Evolutionary conservation across 805 yeast species (phyloP), one percentile per base, ranked within the genome.

Genomic region (Barnettozyma populi): DNA sequence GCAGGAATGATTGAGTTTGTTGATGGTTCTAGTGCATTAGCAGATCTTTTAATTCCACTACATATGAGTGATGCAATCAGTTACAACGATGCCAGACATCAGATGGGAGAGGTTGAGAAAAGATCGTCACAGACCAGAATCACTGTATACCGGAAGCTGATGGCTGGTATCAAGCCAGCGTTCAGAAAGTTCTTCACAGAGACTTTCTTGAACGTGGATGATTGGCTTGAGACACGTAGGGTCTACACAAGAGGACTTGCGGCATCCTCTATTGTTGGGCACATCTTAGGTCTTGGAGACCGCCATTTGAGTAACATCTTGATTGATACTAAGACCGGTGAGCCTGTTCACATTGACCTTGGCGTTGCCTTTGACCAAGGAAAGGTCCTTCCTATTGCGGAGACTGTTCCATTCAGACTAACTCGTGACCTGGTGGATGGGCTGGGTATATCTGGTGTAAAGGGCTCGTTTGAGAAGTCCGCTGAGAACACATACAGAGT

Each of bases 321-420:
- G 41, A 61, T 94, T n/a, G 97, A 94, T 63, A 72, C 73, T 43
- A 59, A 63, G n/a, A 75, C 87, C 0, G 98, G 98, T 0, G 97
- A 90, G 57, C 95, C 97, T 0, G 82, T 94, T 23, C 99, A 95
- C 62, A 95, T 94, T 55, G 99, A 94, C 64, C 69, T 94, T 16
- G 99, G 99, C 0, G 90, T 94, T 40, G 95, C 98, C 0, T 94
- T 94, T 69, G 99, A 94, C 63, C 97, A 90, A 59, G 99, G 98
- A 0, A 82, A 78, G 56, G 67, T 81, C 13, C 69, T 94, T 36
- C 84, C 92, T 0, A 78, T 92, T 8, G 99, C 99, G 0, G 99
- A 94, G 59, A 75, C 86, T 0, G 96, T 95, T 6, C 99, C 99
- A 5, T 95, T 94, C 62, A 68, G 99, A 52, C 69, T 95, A 32